Evolutionary conservation across 2,329 filamentous ascomycete genomes (phyloP).

Genomic region (Colletotrichum ledebouriae): DNA sequence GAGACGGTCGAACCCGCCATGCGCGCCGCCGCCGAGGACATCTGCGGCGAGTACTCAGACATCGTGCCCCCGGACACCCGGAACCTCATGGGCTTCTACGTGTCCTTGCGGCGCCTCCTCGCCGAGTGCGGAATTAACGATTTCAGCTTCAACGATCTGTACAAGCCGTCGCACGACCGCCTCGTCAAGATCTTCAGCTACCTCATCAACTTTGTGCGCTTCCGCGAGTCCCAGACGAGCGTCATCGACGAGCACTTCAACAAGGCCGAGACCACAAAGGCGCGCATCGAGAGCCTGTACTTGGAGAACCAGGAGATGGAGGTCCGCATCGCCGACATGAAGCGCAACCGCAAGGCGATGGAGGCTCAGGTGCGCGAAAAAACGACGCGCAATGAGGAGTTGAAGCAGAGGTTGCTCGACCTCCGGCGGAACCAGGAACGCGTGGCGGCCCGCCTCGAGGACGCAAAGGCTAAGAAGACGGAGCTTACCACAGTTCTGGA

Average conservation of each 20-base stretch:
- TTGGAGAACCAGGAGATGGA: constrained; percentile 90
- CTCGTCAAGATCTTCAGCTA: constrained; percentile 97
- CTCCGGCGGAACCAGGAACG: constrained; percentile 85
- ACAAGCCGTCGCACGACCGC: constrained; percentile 89
- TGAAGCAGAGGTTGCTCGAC: constrained; percentile 86
- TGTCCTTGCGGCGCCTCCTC: constrained; percentile 83
- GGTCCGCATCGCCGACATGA: constrained; percentile 82
- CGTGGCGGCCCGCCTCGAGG: constrained; percentile 85
- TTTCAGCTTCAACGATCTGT: constrained; percentile 93
- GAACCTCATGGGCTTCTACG: constrained; percentile 96
- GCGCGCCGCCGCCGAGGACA: constrained; percentile 89
- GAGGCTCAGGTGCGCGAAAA: constrained; percentile 88
- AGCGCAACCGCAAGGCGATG: constrained; percentile 82
- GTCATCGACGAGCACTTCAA: constrained; percentile 96
- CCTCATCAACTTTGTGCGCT: constrained; percentile 98
- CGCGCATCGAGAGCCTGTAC: constrained; percentile 88
- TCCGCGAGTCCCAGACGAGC: constrained; percentile 90
- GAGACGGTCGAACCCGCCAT: constrained; percentile 96
- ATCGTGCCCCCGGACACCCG: constrained; percentile 89
- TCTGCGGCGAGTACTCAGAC: constrained; percentile 87
- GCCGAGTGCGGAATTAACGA: constrained; percentile 92
- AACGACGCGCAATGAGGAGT: constrained; percentile 85
- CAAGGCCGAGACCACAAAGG: constrained; percentile 87
- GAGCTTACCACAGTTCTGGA: constrained; percentile 80
- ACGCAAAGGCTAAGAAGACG: constrained; percentile 83